These are phyloP conservation scores for Umbilicus rupestris DNA, from an alignment of 164 flowering plant genomes.

Conservation along the genomic window DNA sequence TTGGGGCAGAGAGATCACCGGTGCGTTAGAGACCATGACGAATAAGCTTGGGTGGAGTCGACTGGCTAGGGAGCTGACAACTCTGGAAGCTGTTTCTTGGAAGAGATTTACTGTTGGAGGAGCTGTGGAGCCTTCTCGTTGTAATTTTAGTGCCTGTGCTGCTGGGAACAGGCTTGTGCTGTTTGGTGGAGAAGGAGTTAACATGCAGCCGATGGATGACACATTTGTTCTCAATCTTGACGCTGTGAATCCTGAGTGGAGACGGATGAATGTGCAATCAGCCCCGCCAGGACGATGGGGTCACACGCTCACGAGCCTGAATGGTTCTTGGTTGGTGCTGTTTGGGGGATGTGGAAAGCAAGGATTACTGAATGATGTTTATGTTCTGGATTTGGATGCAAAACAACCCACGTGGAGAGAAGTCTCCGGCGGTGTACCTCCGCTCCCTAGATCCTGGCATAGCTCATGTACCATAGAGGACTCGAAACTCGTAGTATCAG, in stretches of 20 bases:
- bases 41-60: slow-evolving; percentile 77
- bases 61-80: slow-evolving; percentile 70
- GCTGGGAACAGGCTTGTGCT: slow-evolving; percentile 74
- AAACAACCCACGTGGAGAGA: slow-evolving; percentile 81
- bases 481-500: slow-evolving; percentile 71
- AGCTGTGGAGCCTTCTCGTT: slow-evolving; percentile 74
- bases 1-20: slow-evolving; percentile 82
- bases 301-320: slow-evolving; percentile 68
- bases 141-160: slow-evolving; percentile 86
- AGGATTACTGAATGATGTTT: slow-evolving; percentile 81
- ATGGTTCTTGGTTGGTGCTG: slow-evolving; percentile 73
- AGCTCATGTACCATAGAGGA: slow-evolving; percentile 83
- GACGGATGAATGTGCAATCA: slow-evolving; percentile 49
- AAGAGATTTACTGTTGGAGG: slow-evolving; percentile 72
- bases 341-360: slow-evolving; percentile 84
- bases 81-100: slow-evolving; percentile 88
- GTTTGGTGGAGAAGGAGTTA: slow-evolving; percentile 85
- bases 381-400: slow-evolving; percentile 77
- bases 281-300: slow-evolving; percentile 93
- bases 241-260: slow-evolving; percentile 64
- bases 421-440: slow-evolving; percentile 60
- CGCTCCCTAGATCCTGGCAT: slow-evolving; percentile 86
- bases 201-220: slow-evolving; percentile 86
- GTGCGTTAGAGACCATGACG: slow-evolving; percentile 56
- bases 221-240: slow-evolving; percentile 82